These are phyloP conservation scores for Penicillium sclerotiorum DNA, from an alignment of 2,329 filamentous ascomycete genomes.

Conservation along the genomic window DNA sequence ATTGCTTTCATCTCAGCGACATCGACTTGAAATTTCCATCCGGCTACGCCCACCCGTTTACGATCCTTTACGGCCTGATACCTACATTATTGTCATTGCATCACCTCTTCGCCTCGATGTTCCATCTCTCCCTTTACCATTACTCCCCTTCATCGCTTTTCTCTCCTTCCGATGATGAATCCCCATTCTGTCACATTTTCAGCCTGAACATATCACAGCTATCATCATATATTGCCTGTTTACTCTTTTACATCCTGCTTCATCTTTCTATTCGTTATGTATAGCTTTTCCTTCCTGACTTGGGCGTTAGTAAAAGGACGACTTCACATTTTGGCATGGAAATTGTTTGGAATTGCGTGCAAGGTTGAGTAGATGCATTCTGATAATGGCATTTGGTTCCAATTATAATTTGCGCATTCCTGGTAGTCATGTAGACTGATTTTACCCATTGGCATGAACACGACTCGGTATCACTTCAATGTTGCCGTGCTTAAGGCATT, in stretches of 20 bases:
- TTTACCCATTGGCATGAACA: too few relatives aligned
- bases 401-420: neutral
- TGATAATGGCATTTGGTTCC: neutral
- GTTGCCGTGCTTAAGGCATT: too few relatives aligned
- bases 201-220: slow-evolving; percentile 22
- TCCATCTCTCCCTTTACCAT: neutral
- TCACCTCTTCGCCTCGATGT: slow-evolving; percentile 9
- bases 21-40: slow-evolving; percentile 12
- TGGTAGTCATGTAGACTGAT: too few relatives aligned
- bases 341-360: slow-evolving; percentile 6
- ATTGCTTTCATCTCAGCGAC: slow-evolving; percentile 14
- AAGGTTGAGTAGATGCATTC: slow-evolving; percentile 11
- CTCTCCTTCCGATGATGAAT: slow-evolving; percentile 1
- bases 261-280: slow-evolving; percentile 10
- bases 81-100: slow-evolving; percentile 7
- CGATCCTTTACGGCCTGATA: slow-evolving; percentile 27
- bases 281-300: slow-evolving; percentile 6
- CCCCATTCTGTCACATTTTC: slow-evolving; percentile 13
- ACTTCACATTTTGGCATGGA: neutral
- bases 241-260: slow-evolving; percentile 11
- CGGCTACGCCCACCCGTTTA: slow-evolving; percentile 21
- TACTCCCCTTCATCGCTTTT: slow-evolving; percentile 6
- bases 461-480: too few relatives aligned
- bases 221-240: slow-evolving; percentile 19
- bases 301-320: slow-evolving; percentile 1